Conservation (phyloP, 2,329 filamentous ascomycete species). For the Aspergillus sp. region DNA sequence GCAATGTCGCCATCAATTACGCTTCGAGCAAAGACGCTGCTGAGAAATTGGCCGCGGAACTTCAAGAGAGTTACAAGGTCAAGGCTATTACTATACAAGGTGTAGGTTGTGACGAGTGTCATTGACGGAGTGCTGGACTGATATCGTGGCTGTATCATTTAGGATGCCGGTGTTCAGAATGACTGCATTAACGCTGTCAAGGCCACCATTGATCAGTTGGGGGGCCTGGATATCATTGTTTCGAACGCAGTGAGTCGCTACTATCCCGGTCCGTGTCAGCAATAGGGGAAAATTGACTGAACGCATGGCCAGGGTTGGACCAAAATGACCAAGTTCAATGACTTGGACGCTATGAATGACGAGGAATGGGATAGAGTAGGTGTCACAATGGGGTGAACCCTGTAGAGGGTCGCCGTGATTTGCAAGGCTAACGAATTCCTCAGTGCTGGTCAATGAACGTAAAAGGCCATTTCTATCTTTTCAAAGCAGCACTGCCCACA, state of each 20-base stretch:
- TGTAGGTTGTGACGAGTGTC: slow-evolving; percentile 42
- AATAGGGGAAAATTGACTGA: not conserved
- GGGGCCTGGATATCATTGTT: slow-evolving; percentile 74
- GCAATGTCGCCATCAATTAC: slow-evolving; percentile 75
- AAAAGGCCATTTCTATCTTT: slow-evolving; percentile 55
- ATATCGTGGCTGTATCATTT: slow-evolving; percentile 1
- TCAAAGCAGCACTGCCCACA: slow-evolving; percentile 59
- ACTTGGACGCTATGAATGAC: slow-evolving; percentile 60
- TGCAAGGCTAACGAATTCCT: not conserved
- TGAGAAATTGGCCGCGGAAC: slow-evolving; percentile 57
- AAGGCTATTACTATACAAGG: slow-evolving; percentile 63
- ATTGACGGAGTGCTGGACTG: not conserved
- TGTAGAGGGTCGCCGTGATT: not conserved
- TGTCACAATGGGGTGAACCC: not conserved
- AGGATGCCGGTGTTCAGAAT: slow-evolving; percentile 63
- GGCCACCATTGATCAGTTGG: slow-evolving; percentile 61
- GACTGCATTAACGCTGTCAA: slow-evolving; percentile 64
- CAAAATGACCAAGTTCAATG: slow-evolving; percentile 58
- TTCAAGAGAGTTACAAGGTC: slow-evolving; percentile 55
- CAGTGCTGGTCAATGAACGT: slow-evolving; percentile 66
- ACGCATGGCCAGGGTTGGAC: slow-evolving; percentile 58
- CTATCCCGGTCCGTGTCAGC: not conserved
- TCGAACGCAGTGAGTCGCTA: slow-evolving; percentile 64
- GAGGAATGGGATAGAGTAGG: slow-evolving; percentile 65
- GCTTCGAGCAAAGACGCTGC: slow-evolving; percentile 63